These are phyloP conservation scores for Dimocarpus longan DNA, from an alignment of 345 rosid genomes.

Conservation along the genomic window DNA sequence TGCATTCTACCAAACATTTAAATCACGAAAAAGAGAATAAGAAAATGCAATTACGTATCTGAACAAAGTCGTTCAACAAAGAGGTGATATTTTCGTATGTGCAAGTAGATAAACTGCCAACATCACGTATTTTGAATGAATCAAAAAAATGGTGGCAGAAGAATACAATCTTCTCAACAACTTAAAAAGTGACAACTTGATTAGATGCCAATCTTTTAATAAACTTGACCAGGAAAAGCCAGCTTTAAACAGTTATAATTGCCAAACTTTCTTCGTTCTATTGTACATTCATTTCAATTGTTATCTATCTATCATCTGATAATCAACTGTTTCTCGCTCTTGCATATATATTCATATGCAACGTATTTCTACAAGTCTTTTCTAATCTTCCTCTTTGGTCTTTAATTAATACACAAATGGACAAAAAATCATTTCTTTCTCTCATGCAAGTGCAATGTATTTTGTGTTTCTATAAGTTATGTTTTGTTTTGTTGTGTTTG, in stretches of 20 bases:
- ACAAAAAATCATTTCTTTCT: neutral
- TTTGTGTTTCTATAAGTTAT: neutral
- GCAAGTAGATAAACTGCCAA: conserved; percentile 10
- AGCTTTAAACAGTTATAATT: neutral
- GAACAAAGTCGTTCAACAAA: neutral
- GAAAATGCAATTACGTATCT: neutral
- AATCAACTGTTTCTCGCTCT: no score
- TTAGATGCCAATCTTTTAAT: neutral
- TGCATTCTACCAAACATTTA: neutral
- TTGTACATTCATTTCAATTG: neutral
- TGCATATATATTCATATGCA: no score
- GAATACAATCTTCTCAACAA: neutral
- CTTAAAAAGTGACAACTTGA: neutral
- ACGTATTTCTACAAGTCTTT: no score
- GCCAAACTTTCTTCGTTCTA: neutral
- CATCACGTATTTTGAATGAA: conserved; percentile 11
- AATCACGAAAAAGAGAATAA: neutral
- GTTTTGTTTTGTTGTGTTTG: neutral
- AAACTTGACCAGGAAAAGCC: neutral
- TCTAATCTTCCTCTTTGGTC: neutral
- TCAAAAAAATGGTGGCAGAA: neutral
- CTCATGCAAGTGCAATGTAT: neutral
- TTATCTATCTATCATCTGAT: neutral
- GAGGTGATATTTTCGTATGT: neutral
- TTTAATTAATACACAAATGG: neutral